phyloP scores from a whole-genome alignment of 805 yeast species.

The Vanderwaltozyma yarrowii region DNA sequence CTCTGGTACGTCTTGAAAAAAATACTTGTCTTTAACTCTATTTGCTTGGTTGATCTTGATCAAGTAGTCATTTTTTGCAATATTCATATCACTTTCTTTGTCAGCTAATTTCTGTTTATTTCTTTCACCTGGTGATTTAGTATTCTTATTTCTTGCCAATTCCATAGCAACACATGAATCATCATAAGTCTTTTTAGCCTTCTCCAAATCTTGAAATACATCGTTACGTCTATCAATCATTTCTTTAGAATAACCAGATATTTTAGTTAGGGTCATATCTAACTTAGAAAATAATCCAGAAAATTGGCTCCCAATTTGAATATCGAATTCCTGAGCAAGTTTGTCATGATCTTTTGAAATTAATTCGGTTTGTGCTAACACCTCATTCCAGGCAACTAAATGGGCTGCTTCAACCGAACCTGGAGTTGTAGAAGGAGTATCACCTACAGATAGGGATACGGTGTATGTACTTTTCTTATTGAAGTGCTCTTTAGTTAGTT shows the following conservation, averaged over 20 bases:
- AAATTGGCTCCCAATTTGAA: slow-evolving; percentile 53
- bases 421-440: slow-evolving; percentile 81
- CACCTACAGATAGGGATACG: slow-evolving; percentile 76
- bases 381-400: slow-evolving; percentile 83
- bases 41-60: slow-evolving; percentile 77
- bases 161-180: slow-evolving; percentile 73
- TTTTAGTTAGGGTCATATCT: slow-evolving; percentile 43
- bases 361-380: slow-evolving; percentile 72
- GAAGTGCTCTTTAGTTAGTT: slow-evolving; percentile 57
- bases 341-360: slow-evolving; percentile 56
- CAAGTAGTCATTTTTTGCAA: slow-evolving; percentile 74
- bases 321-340: slow-evolving; percentile 49
- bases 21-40: slow-evolving; percentile 85
- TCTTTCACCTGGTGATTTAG: slow-evolving; percentile 46
- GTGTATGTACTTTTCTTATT: slow-evolving; percentile 64
- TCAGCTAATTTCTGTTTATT: slow-evolving; percentile 42
- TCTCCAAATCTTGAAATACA: slow-evolving; percentile 25
- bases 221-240: slow-evolving; percentile 34
- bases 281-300: slow-evolving; percentile 42
- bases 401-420: slow-evolving; percentile 88
- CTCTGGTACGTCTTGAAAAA: slow-evolving; percentile 88
- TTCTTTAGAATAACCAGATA: slow-evolving; percentile 51
- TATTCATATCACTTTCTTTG: slow-evolving; percentile 72
- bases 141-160: slow-evolving; percentile 61
- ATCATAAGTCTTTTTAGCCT: slow-evolving; percentile 65